phyloP scores from a whole-genome alignment of 1,139 yeast species.

The Hansenula anomala region DNA sequence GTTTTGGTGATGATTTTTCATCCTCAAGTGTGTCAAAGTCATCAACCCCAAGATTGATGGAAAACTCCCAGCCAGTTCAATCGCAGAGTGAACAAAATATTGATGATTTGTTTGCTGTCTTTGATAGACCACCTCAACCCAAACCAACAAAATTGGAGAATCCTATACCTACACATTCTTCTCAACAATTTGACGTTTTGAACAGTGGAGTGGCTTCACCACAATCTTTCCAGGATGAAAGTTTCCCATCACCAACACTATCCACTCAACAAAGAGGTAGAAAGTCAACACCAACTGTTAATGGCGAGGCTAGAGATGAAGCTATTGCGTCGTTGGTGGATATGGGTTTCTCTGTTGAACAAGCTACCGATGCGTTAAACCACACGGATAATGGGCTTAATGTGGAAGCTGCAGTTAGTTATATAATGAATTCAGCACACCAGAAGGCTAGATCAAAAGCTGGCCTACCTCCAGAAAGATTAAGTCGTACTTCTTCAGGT shows the following conservation, averaged over 20 bases:
- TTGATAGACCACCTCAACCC: constrained; percentile 17
- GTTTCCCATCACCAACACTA: not conserved
- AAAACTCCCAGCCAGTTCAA: constrained; percentile 1
- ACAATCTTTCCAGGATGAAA: not conserved
- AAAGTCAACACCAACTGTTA: not conserved
- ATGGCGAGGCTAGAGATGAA: constrained; percentile 36
- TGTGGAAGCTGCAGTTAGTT: constrained; percentile 63
- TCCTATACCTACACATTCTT: constrained; percentile 3
- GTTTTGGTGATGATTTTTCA: constrained; percentile 7
- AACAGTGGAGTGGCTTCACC: not conserved
- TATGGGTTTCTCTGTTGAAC: constrained; percentile 69
- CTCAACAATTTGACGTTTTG: not conserved
- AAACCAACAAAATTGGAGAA: not conserved
- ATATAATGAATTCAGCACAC: constrained; percentile 58
- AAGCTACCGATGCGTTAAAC: constrained; percentile 56
- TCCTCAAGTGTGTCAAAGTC: not conserved
- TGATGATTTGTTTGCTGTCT: constrained; percentile 26
- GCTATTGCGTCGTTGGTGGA: constrained; percentile 69
- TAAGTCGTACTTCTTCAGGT: not conserved
- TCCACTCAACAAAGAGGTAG: not conserved
- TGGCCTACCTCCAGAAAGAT: constrained; percentile 12
- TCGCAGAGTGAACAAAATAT: constrained; percentile 12
- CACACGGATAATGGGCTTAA: constrained; percentile 50
- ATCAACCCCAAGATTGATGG: not conserved
- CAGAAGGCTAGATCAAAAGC: constrained; percentile 24